A percentile compares a stretch with the other conserved stretches of the same genome.
These are phyloP conservation scores for Saccharum officinarum DNA, from an alignment of 176 grass and related monocot genomes.

Conservation along the genomic window DNA sequence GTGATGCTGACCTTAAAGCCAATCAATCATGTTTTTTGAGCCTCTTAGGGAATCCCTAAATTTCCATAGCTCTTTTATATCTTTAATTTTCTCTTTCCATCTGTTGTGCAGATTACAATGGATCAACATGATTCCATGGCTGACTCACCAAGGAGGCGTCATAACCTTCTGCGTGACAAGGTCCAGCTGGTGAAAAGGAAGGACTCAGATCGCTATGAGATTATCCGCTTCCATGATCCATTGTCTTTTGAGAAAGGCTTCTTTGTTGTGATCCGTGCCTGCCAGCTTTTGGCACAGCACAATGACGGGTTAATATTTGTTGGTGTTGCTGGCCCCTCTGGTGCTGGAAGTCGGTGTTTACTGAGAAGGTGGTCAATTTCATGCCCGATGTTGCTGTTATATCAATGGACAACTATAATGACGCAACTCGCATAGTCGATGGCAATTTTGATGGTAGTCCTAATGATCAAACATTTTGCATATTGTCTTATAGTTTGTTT, in stretches of 20 bases:
- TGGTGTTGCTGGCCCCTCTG: slow-evolving; percentile 87
- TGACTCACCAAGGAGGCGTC: slow-evolving; percentile 62
- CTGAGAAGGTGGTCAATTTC: slow-evolving; percentile 94
- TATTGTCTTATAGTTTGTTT: background rate
- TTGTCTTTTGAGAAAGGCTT: slow-evolving; percentile 98
- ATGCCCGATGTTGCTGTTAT: slow-evolving; percentile 82
- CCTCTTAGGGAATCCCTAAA: background rate
- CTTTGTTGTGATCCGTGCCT: slow-evolving; percentile 85
- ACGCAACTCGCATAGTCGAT: slow-evolving; percentile 80
- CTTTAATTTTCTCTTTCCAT: background rate
- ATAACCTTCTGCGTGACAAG: slow-evolving; percentile 84
- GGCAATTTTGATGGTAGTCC: slow-evolving; percentile 95
- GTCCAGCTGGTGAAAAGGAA: slow-evolving; percentile 85
- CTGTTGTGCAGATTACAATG: slow-evolving; percentile 39
- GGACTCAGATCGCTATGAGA: slow-evolving; percentile 73
- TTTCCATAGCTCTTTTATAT: background rate
- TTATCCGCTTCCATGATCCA: slow-evolving; percentile 65
- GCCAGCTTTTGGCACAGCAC: slow-evolving; percentile 78
- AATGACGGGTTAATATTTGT: slow-evolving; percentile 86
- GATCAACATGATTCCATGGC: slow-evolving; percentile 49
- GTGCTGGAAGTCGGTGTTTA: slow-evolving; percentile 92
- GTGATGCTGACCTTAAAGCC: background rate
- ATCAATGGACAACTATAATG: slow-evolving; percentile 99
- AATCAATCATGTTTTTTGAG: background rate
- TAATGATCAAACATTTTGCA: slow-evolving; percentile 2